These are phyloP conservation scores for Anaeromyces robustus DNA, from an alignment of 192 early-diverging fungal species.

Conservation along the genomic window DNA sequence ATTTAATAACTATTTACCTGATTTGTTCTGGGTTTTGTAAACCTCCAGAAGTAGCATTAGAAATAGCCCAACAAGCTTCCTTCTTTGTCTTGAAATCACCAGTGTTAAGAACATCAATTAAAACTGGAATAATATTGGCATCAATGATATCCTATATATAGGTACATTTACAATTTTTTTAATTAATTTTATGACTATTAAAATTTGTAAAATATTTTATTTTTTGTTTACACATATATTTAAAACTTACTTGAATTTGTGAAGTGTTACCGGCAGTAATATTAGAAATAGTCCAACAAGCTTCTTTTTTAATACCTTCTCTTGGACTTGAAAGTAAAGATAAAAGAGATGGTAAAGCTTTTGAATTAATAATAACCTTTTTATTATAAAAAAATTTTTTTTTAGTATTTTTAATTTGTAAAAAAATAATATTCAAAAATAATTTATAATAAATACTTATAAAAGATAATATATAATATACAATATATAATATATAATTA, in stretches of 20 bases:
- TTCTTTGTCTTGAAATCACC: slow-evolving; percentile 98
- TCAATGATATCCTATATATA: slow-evolving; percentile 73
- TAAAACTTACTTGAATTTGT: slow-evolving; percentile 64
- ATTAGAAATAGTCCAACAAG: slow-evolving; percentile 99
- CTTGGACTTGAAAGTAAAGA: slow-evolving; percentile 70
- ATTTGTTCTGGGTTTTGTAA: slow-evolving; percentile 85
- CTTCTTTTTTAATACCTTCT: slow-evolving; percentile 95
- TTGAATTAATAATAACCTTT: slow-evolving; percentile 73
- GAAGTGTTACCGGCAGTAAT: slow-evolving; percentile 87
- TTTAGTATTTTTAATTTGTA: no score
- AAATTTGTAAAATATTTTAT: no score
- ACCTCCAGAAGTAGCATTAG: slow-evolving; percentile 91
- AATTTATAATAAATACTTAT: no score
- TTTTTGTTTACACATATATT: no score
- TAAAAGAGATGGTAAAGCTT: slow-evolving; percentile 66
- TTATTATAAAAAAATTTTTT: neutral
- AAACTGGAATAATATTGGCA: slow-evolving; percentile 79
- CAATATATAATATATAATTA: no score
- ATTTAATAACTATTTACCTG: slow-evolving; percentile 19
- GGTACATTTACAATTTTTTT: no score
- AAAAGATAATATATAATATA: no score
- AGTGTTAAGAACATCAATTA: slow-evolving; percentile 67
- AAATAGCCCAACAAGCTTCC: slow-evolving; percentile 99
- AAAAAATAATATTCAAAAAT: no score
- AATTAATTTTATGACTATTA: no score